Conservation (phyloP, 2,329 filamentous ascomycete genomes). For the Phaeosphaeria sp. region DNA sequence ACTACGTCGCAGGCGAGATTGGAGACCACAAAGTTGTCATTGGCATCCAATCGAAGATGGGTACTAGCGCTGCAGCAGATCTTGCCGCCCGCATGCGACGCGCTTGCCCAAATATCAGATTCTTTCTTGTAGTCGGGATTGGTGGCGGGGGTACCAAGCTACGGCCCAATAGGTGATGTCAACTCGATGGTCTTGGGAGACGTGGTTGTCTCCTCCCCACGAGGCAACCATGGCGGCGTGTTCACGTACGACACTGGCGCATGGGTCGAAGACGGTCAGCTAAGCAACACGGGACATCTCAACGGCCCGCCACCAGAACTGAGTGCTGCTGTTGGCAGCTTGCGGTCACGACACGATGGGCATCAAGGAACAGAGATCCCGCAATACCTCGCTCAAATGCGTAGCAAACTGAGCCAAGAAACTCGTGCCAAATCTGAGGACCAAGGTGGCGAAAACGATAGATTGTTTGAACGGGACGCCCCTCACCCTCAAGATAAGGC, state of each 20-base stretch:
- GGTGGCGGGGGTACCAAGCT: conserved; percentile 25
- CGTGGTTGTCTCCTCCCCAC: conserved; percentile 25
- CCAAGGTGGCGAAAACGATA: conserved; percentile 11
- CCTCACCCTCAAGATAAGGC: conserved; percentile 11
- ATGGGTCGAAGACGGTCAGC: conserved; percentile 17
- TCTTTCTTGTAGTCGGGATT: conserved; percentile 26
- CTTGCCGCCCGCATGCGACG: conserved; percentile 18
- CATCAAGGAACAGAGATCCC: conserved; percentile 14
- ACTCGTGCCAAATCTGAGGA: conserved; percentile 11
- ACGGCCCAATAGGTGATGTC: conserved; percentile 16
- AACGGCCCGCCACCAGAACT: conserved; percentile 17
- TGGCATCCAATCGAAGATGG: conserved; percentile 10
- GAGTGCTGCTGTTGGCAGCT: conserved; percentile 14
- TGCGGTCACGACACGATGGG: conserved; percentile 9
- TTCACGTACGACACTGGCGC: conserved; percentile 26
- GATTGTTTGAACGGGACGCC: conserved; percentile 13
- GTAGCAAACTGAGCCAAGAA: conserved; percentile 15
- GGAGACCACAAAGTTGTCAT: conserved; percentile 18
- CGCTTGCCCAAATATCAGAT: conserved; percentile 19
- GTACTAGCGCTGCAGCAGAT: conserved; percentile 1
- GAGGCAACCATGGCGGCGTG: conserved; percentile 23
- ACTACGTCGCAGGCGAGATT: conserved; percentile 16
- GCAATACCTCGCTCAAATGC: conserved; percentile 13
- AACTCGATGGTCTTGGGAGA: conserved; percentile 27
- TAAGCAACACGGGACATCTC: conserved; percentile 13